Percentiles rank a stretch among this genome's conserved stretches.
Conservation (phyloP, 2,329 filamentous ascomycete genomes). For the Zalaria sp. region DNA sequence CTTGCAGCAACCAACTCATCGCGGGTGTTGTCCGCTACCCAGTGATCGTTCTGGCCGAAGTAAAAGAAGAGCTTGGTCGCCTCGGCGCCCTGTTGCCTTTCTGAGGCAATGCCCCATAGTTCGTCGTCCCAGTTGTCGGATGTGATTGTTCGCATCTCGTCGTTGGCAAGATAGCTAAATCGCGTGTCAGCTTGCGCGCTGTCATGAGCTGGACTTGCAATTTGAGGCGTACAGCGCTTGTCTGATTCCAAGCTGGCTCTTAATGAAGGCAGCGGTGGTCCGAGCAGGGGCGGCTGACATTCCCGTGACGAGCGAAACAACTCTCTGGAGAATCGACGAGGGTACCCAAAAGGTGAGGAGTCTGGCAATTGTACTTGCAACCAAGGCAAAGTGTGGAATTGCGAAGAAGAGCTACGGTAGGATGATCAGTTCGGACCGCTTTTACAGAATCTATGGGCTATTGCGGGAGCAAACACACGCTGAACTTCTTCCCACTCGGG, state of each 20-base stretch:
- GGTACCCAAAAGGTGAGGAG: constrained; percentile 30
- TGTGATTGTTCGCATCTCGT: constrained; percentile 44
- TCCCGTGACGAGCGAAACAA: constrained; percentile 29
- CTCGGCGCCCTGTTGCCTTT: constrained; percentile 9
- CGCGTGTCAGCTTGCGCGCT: not conserved
- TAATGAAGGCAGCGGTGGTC: constrained; percentile 37
- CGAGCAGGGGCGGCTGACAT: constrained; percentile 29
- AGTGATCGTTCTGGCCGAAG: constrained; percentile 46
- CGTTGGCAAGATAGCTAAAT: constrained; percentile 37
- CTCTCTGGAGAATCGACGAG: constrained; percentile 19
- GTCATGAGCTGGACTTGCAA: too few species aligned
- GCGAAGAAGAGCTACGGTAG: constrained; percentile 1
- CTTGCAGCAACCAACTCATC: constrained; percentile 37
- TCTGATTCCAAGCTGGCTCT: constrained; percentile 32
- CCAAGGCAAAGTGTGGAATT: constrained; percentile 2
- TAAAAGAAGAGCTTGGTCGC: constrained; percentile 40
- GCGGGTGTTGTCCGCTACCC: constrained; percentile 44
- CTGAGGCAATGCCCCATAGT: constrained; percentile 37
- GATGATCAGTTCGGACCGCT: too few species aligned
- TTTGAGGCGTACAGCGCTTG: constrained; percentile 34
- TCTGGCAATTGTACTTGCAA: constrained; percentile 18
- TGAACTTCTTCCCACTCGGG: constrained; percentile 24
- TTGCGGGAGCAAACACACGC: constrained; percentile 15
- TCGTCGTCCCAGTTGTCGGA: constrained; percentile 43
- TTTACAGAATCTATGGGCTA: too few species aligned